Evolutionary conservation across 495 filamentous ascomycete species (phyloP).

Genomic region (Aspergillus nanangensis): DNA sequence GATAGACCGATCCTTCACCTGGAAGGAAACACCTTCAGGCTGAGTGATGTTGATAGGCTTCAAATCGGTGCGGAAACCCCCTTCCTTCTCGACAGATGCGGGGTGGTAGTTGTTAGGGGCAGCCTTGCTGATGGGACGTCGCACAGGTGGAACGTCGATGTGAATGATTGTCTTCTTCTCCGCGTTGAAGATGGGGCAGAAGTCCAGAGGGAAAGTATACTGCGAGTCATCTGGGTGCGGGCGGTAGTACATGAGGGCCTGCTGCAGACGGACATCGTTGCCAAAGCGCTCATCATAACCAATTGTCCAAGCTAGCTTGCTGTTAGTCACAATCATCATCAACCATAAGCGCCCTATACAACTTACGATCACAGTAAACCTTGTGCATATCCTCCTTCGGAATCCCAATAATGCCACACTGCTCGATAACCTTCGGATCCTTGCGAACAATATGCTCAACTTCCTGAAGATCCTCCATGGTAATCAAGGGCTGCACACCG

Average conservation of each 20-base stretch:
- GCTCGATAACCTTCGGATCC: conserved; percentile 88
- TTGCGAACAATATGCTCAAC: conserved; percentile 79
- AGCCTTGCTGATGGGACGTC: conserved; percentile 71
- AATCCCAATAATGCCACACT: conserved; percentile 85
- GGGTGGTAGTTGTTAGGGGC: conserved; percentile 78
- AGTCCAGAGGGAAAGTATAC: conserved; percentile 89
- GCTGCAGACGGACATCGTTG: conserved; percentile 74
- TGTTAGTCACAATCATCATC: conserved; percentile 7
- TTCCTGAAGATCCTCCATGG: conserved; percentile 87
- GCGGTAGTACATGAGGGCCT: conserved; percentile 94
- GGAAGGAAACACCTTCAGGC: conserved; percentile 90
- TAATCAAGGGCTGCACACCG: conserved; percentile 87
- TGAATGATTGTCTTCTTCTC: conserved; percentile 79
- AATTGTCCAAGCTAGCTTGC: conserved; percentile 80
- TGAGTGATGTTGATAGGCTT: conserved; percentile 97
- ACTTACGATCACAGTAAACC: conserved; percentile 84
- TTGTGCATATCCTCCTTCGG: conserved; percentile 83
- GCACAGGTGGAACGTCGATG: conserved; percentile 82
- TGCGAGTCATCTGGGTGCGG: conserved; percentile 83
- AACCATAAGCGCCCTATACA: background rate
- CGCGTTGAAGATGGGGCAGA: conserved; percentile 88
- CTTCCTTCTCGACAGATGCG: conserved; percentile 64
- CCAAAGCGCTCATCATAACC: conserved; percentile 92
- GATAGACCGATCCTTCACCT: conserved; percentile 69
- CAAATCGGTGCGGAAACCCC: conserved; percentile 73